phyloP scores from a whole-genome alignment of 2,329 filamentous ascomycete genomes.

The Pestalotiopsis sp. region DNA sequence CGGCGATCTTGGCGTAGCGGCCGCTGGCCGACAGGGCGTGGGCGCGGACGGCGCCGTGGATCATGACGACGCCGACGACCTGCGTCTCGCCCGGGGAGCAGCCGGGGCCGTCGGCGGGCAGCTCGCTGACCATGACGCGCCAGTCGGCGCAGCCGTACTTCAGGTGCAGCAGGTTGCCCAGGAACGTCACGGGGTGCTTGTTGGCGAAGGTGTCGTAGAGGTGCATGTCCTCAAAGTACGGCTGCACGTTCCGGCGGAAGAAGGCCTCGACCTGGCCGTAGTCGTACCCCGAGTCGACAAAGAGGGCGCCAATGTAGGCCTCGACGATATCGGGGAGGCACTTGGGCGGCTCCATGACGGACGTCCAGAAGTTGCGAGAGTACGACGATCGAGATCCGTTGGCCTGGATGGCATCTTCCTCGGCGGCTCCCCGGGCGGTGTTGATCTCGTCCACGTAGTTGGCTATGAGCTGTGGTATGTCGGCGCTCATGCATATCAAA shows the following conservation, averaged over 20 bases:
- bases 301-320: constrained; percentile 84
- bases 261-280: constrained; percentile 73
- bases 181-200: constrained; percentile 78
- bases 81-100: constrained; percentile 39
- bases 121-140: constrained; percentile 54
- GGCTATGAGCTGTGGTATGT: constrained; percentile 44
- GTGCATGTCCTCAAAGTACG: constrained; percentile 82
- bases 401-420: constrained; percentile 30
- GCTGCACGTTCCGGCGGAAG: constrained; percentile 71
- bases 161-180: constrained; percentile 63
- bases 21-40: constrained; percentile 62
- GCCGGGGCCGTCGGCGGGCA: constrained; percentile 37
- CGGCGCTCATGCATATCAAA: constrained; percentile 55
- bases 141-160: constrained; percentile 64
- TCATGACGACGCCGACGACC: constrained; percentile 71
- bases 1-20: constrained; percentile 71
- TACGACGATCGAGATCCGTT: constrained; percentile 39
- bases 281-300: constrained; percentile 84
- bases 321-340: constrained; percentile 84
- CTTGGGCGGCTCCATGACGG: constrained; percentile 66
- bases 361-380: constrained; percentile 68
- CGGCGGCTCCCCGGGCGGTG: constrained; percentile 43
- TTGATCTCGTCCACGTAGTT: constrained; percentile 60
- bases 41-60: constrained; percentile 71
- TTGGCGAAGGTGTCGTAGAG: constrained; percentile 87